phyloP scores from a whole-genome alignment of 2,329 filamentous ascomycete genomes.

The Botrytis tulipae region DNA sequence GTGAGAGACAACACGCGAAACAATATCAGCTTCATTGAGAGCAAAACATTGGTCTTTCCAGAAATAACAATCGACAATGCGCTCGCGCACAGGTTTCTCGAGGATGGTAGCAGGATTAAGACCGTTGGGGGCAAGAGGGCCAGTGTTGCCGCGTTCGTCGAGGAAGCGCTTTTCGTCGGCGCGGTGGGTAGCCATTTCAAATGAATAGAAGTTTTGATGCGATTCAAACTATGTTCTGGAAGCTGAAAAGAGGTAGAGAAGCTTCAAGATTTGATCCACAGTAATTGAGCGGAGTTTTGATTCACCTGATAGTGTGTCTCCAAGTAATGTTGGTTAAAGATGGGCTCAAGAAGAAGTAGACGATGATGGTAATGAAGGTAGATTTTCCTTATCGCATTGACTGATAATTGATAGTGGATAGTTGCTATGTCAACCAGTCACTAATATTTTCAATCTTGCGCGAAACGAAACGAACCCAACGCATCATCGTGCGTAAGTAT shows the following conservation, averaged over 20 bases:
- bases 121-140: conserved; percentile 74
- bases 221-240: background rate
- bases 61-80: conserved; percentile 93
- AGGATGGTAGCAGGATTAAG: conserved; percentile 94
- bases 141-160: conserved; percentile 83
- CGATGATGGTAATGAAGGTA: background rate
- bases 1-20: conserved; percentile 83
- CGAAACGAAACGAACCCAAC: background rate
- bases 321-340: background rate
- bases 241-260: background rate
- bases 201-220: background rate
- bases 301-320: background rate
- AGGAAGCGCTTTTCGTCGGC: conserved; percentile 81
- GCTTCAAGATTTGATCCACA: background rate
- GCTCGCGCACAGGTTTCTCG: conserved; percentile 92
- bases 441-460: conserved; percentile 2
- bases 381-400: conserved; percentile 9
- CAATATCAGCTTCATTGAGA: conserved; percentile 77
- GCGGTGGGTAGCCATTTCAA: conserved; percentile 53
- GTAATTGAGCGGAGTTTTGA: background rate
- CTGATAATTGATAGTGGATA: conserved; percentile 1
- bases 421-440: conserved; percentile 18
- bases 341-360: background rate
- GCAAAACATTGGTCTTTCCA: conserved; percentile 99
- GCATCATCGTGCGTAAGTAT: background rate